These are phyloP conservation scores for Hypoxylon sp. DNA, from an alignment of 2,329 filamentous ascomycete species.

Conservation along the genomic window DNA sequence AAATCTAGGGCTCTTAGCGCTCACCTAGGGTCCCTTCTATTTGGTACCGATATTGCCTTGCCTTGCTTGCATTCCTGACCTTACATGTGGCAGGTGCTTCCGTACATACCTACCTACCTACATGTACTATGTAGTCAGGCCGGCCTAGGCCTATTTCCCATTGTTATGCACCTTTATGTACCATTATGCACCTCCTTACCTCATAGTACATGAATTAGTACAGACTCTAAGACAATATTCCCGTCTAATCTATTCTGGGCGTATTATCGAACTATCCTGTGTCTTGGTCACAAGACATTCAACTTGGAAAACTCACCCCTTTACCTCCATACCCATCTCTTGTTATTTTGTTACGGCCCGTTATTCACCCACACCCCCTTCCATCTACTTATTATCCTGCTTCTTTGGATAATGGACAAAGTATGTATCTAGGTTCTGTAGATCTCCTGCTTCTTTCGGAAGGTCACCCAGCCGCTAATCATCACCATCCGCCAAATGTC, in stretches of 20 bases:
- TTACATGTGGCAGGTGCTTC: background rate
- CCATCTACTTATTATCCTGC: conserved; percentile 25
- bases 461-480: conserved; percentile 43
- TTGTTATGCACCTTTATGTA: background rate
- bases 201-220: conserved; percentile 23
- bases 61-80: conserved; percentile 10
- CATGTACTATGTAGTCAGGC: no score
- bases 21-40: conserved; percentile 4
- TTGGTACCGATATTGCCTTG: conserved; percentile 1
- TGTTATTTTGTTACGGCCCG: conserved; percentile 38
- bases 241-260: conserved; percentile 24
- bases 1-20: conserved; percentile 8
- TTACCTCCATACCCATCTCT: conserved; percentile 13
- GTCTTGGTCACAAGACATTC: conserved; percentile 43
- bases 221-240: conserved; percentile 30
- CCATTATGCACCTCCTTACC: conserved; percentile 17
- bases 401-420: conserved; percentile 21
- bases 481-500: conserved; percentile 33
- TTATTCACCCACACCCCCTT: conserved; percentile 16
- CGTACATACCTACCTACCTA: background rate
- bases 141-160: background rate
- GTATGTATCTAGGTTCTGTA: conserved; percentile 28
- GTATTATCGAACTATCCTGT: conserved; percentile 17
- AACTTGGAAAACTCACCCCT: conserved; percentile 25
- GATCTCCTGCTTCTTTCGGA: conserved; percentile 40